Evolutionary conservation across 2,329 filamentous ascomycete genomes (phyloP), one percentile per base, ranked within the genome.

Genomic region (Hirsutella minnesotensis): DNA sequence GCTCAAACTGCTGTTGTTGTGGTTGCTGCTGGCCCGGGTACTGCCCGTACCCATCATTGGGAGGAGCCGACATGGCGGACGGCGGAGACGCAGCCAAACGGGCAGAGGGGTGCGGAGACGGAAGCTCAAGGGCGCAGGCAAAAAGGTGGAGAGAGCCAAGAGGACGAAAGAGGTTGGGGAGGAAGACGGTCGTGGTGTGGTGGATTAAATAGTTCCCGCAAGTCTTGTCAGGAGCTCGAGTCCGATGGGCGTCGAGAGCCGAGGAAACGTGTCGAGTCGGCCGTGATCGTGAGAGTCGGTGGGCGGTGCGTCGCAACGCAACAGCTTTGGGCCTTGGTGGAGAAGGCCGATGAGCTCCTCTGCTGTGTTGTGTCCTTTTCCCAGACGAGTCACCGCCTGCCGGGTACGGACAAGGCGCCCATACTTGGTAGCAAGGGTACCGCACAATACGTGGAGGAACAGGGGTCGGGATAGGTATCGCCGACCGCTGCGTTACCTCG

Each of bases 41-140:
- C 51, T 74, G 69, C 61, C 67, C 70, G 58, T 74, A 72, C 60
- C 68, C 70, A 47, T 77, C 71, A 53, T 67, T 65, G 49, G 71
- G 72, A 55, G 73, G 73, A 54, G 72, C 72, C 56, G 75, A 73
- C 75, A 79, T 79, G 58, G 56, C 65, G 56, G 51, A 78, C 78
- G 58, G 56, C 65, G 47, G 48, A 38, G 52, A 46, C 46, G 53
- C 49, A 51, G 49, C 49, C 22, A 19, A 30, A 3, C 38, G 36
- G n/a, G 21, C 29, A 22, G 35, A 38, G n/a, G 33, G 27, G 18
- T 38, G 18, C 29, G 18, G 38, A 24, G 41, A 40, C 35, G 36
- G 36, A 20, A 35, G 38, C 39, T 44, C 27, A 41, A 31, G 35
- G 21, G 18, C 18, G 16, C 16, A 20, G 18, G 35, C 3, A 24